These are phyloP conservation scores for Pulicaria dysenterica DNA, from an alignment of 129 eudicot genomes.

Conservation along the genomic window DNA sequence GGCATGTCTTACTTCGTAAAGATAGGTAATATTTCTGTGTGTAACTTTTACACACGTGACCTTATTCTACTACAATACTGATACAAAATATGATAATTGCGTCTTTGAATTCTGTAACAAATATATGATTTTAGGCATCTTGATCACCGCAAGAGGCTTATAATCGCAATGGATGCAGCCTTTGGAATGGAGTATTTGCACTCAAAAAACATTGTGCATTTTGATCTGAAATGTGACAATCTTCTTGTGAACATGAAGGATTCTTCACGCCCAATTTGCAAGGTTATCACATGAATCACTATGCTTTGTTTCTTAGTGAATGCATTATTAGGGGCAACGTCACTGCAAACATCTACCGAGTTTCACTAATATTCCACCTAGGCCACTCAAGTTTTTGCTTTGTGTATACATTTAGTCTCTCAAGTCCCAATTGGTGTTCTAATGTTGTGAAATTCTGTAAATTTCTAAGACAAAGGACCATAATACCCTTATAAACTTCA, in stretches of 20 bases:
- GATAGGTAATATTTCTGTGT: slow-evolving; percentile 58
- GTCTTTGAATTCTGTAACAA: neutral
- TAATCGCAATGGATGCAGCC: slow-evolving; percentile 97
- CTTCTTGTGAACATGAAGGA: slow-evolving; percentile 86
- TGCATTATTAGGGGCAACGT: too few species aligned
- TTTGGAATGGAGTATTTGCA: slow-evolving; percentile 99
- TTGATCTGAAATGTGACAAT: slow-evolving; percentile 95
- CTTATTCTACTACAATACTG: neutral
- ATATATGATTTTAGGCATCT: slow-evolving; percentile 61
- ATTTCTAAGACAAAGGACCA: too few species aligned
- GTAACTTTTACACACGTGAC: too few species aligned
- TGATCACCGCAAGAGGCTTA: slow-evolving; percentile 87
- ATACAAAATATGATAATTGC: neutral
- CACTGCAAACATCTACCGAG: too few species aligned
- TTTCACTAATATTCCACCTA: too few species aligned
- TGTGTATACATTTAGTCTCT: too few species aligned
- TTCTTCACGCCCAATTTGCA: slow-evolving; percentile 96
- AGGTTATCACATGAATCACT: slow-evolving; percentile 46
- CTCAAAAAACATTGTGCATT: slow-evolving; percentile 91
- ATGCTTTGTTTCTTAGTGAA: neutral
- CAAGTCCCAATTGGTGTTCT: too few species aligned
- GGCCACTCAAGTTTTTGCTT: too few species aligned
- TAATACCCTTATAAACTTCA: too few species aligned
- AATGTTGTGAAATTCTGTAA: too few species aligned
- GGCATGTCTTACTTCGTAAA: slow-evolving; percentile 85